Evolutionary conservation across 495 filamentous ascomycete genomes (phyloP).

Genomic region (Aspergillus olivimuriae): DNA sequence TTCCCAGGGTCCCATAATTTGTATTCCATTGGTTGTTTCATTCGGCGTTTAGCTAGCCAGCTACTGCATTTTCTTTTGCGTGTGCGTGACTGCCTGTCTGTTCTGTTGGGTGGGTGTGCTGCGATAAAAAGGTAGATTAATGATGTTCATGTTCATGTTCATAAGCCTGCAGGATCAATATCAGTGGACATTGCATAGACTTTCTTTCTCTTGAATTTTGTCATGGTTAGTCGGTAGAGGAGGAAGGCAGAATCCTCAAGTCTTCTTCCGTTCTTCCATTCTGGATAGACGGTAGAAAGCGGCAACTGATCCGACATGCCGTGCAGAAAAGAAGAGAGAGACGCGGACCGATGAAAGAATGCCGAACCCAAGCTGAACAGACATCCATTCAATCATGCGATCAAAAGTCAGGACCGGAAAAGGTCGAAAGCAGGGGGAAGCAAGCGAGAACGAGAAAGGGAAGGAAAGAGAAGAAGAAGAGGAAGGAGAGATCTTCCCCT

Average conservation of each 20-base stretch:
- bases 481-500: background rate
- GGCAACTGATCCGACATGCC: no score
- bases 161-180: conserved; percentile 1
- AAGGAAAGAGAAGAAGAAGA: background rate
- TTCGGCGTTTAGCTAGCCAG: conserved; percentile 4
- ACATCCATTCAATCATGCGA: no score
- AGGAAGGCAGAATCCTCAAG: no score
- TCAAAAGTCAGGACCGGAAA: no score
- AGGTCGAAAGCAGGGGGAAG: no score
- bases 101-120: no score
- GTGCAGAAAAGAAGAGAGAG: background rate
- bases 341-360: no score
- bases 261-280: no score
- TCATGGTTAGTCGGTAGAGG: no score
- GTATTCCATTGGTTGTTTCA: conserved; percentile 1
- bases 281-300: no score
- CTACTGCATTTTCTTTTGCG: background rate
- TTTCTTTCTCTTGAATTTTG: background rate
- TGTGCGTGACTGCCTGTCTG: background rate
- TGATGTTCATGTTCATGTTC: conserved; percentile 8
- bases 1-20: conserved; percentile 1
- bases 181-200: no score
- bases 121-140: conserved; percentile 19
- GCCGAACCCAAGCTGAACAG: no score
- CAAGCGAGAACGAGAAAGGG: conserved; percentile 4